A percentile compares a stretch with the other conserved stretches of the same genome.
These are phyloP conservation scores for Trifolium pratense DNA, from an alignment of 306 rosid species.

Conservation along the genomic window DNA sequence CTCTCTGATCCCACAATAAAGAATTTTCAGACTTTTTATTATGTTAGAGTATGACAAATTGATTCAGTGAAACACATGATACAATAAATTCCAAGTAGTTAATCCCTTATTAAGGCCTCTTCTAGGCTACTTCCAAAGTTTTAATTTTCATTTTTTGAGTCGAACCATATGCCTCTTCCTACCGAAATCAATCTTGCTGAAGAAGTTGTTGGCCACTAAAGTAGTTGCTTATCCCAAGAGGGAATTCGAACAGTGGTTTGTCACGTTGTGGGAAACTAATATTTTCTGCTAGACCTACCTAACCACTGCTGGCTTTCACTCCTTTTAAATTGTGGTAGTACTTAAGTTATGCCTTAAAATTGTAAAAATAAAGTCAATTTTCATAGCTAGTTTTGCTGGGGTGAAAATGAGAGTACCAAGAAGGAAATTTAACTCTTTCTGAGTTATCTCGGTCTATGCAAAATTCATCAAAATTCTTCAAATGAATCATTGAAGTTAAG, in stretches of 20 bases:
- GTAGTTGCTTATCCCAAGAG: background rate
- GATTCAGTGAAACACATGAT: no score
- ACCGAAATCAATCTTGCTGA: no score
- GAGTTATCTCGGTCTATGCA: slow-evolving; percentile 9
- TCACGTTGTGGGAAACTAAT: background rate
- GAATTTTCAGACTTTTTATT: no score
- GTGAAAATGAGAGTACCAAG: background rate
- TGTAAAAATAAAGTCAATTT: background rate
- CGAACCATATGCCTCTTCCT: no score
- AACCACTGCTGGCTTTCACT: no score
- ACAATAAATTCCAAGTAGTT: no score
- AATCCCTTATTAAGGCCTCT: background rate
- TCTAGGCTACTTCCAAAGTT: slow-evolving; percentile 7
- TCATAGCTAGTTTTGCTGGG: background rate
- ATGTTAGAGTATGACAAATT: no score
- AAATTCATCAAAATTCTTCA: slow-evolving; percentile 10
- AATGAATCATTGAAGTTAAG: slow-evolving; percentile 13
- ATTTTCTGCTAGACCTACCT: background rate
- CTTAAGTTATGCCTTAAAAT: slow-evolving; percentile 9
- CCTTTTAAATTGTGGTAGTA: no score
- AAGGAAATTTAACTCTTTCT: background rate
- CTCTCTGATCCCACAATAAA: no score
- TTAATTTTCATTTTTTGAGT: no score
- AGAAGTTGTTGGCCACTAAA: background rate
- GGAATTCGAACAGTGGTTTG: background rate